Evolutionary conservation across 139 green algal genomes (phyloP), one percentile per base, ranked within the genome.

Genomic region (Chlamydomonas sp.): DNA sequence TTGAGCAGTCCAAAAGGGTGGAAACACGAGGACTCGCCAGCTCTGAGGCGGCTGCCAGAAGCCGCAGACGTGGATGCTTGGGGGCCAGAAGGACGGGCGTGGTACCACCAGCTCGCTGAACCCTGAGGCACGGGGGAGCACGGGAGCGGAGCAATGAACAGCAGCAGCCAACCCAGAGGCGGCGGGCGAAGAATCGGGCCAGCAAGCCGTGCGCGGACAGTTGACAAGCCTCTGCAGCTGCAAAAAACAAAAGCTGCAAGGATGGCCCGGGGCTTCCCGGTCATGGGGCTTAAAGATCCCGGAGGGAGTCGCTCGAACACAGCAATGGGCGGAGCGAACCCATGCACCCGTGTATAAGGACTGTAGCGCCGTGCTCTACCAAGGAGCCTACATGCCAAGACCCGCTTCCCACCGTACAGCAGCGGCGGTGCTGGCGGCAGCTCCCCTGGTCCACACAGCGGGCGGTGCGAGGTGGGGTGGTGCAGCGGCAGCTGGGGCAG

Each of bases 1-100:
- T 20, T 80, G 59, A 2, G 15, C 60, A 58, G 60, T 78, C n/a
- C 77, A 57, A 3, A 14, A 4, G 3, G 77, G 2, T 80, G 14
- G 2, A 15, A 2, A 7, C 66, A 71, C 10, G 12, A 71, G 66
- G 10, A 69, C 73, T 12, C 74, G 83, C 83, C 83, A 88, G 4
- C 60, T 49, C 16, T 77, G 63, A 31, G 63, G 73, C 17, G 83
- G 72, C 78, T 88, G 85, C 93, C 93, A 95, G 66, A 93, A 94
- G 85, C 92, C 92, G 73, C 89, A 94, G 15, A 91, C 83, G 57
- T 79, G 69, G 1, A 93, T 87, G 14, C 76, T 84, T 60, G 5
- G 18, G 0, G 93, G 93, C 93, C 93, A 95, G 79, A 83, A 92
- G 58, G 91, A 80, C 1, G 94, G 93, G 10, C 74, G 82, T 0